Percentiles rank a stretch among this genome's conserved stretches.
Conservation (phyloP, 2,329 filamentous ascomycete genomes). For the Ophiostoma himal-ulmi region DNA sequence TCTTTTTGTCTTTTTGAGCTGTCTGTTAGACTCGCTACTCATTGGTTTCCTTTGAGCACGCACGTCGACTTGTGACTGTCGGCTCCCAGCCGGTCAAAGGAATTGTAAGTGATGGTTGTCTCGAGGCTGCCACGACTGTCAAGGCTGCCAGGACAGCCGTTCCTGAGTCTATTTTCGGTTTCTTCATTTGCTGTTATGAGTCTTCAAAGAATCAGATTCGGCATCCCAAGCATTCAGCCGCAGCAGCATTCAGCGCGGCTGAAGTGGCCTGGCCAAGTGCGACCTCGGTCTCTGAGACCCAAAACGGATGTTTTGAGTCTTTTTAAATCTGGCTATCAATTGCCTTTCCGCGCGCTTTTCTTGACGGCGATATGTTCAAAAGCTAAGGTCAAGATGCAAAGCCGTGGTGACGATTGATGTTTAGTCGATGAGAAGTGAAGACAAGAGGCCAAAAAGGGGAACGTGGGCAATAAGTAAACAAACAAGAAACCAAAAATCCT, state of each 20-base stretch:
- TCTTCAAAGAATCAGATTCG: not conserved
- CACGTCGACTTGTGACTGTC: not conserved
- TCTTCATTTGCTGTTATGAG: not conserved
- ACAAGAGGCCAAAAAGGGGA: not conserved
- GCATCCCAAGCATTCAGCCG: not conserved
- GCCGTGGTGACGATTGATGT: not conserved
- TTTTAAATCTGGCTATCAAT: not conserved
- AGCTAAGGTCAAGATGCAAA: not conserved
- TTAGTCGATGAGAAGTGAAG: not conserved
- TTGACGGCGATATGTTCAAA: not conserved
- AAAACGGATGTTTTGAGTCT: not conserved
- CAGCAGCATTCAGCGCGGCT: no score
- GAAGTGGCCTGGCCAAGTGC: not conserved
- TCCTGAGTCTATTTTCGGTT: not conserved
- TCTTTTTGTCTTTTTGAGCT: not conserved
- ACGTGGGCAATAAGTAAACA: not conserved
- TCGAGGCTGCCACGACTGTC: no score
- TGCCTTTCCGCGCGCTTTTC: not conserved
- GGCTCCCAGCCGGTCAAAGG: no score
- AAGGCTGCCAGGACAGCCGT: no score
- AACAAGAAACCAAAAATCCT: not conserved
- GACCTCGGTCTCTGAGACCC: not conserved
- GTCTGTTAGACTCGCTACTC: not conserved
- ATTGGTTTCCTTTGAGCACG: not conserved
- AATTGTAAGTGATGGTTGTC: not conserved